These are phyloP conservation scores for Kentomonas sorsogonicus DNA, from an alignment of 208 protist genomes.

Conservation along the genomic window DNA sequence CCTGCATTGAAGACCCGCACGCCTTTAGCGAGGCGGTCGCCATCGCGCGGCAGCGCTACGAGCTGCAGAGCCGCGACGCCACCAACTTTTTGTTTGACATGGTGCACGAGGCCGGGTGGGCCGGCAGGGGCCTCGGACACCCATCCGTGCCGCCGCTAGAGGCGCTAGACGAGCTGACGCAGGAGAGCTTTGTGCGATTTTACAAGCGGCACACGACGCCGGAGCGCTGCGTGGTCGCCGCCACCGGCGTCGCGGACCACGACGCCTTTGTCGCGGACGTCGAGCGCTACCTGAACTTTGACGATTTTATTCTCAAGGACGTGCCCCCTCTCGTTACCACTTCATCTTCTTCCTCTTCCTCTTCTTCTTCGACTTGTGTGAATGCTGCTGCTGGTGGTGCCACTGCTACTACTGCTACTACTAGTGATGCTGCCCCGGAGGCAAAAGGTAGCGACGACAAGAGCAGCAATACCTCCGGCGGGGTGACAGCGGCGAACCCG, in stretches of 20 bases:
- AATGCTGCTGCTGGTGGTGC: too few relatives aligned
- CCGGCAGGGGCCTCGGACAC: constrained; percentile 67
- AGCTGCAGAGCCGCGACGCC: constrained; percentile 54
- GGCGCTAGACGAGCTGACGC: constrained; percentile 50
- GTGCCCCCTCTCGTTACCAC: too few relatives aligned
- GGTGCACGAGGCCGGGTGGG: constrained; percentile 86
- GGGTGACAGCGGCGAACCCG: too few relatives aligned
- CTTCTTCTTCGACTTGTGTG: too few relatives aligned
- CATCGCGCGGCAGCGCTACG: constrained; percentile 42
- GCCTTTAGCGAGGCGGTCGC: constrained; percentile 68
- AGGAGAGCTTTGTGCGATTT: constrained; percentile 62
- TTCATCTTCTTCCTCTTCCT: too few relatives aligned
- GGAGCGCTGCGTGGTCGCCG: constrained; percentile 70
- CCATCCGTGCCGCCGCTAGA: constrained; percentile 43
- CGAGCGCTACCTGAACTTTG: constrained; percentile 60
- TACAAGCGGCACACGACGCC: constrained; percentile 56
- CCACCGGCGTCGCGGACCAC: constrained; percentile 78
- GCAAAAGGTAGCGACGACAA: too few relatives aligned
- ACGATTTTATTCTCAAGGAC: too few relatives aligned
- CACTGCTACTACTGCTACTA: too few relatives aligned
- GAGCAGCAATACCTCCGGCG: too few relatives aligned
- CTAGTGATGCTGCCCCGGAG: too few relatives aligned
- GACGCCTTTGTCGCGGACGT: constrained; percentile 51
- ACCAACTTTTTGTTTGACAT: constrained; percentile 83
- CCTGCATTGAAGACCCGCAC: constrained; percentile 52